These are phyloP conservation scores for Fusarium bulbicola DNA, from an alignment of 2,329 filamentous ascomycete genomes.

Conservation along the genomic window DNA sequence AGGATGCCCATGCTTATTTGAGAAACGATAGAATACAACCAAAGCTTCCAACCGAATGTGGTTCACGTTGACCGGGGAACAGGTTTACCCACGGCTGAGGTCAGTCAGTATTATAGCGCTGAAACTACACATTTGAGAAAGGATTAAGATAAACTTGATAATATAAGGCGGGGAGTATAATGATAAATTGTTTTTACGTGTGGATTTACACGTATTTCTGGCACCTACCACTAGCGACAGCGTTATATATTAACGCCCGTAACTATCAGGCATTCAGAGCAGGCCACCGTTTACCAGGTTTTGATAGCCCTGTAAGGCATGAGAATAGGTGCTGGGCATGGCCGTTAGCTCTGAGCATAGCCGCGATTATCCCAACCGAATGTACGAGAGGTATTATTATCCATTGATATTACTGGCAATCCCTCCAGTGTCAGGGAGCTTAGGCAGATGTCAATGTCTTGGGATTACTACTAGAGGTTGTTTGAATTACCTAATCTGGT, in stretches of 20 bases:
- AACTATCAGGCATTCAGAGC: slow-evolving; percentile 3
- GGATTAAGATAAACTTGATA: background rate
- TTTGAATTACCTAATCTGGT: background rate
- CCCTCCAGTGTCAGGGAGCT: background rate
- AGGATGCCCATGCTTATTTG: background rate
- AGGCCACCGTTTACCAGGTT: background rate
- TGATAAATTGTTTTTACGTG: background rate
- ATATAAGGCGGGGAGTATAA: background rate
- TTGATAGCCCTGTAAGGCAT: background rate
- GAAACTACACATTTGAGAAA: background rate
- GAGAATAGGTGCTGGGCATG: background rate
- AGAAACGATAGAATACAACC: background rate
- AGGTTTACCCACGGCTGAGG: background rate
- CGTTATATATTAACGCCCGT: slow-evolving; percentile 12
- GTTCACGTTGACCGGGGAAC: background rate
- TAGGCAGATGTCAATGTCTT: background rate
- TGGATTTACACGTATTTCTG: background rate
- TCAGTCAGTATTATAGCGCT: background rate
- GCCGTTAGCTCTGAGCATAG: background rate
- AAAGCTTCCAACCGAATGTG: background rate
- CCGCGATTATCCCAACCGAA: background rate
- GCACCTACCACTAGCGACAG: background rate
- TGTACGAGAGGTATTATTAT: background rate
- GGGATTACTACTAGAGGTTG: background rate
- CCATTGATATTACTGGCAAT: background rate